Evolutionary conservation across 331 rosid genomes (phyloP).

Genomic region (Phaseolus coccineus): DNA sequence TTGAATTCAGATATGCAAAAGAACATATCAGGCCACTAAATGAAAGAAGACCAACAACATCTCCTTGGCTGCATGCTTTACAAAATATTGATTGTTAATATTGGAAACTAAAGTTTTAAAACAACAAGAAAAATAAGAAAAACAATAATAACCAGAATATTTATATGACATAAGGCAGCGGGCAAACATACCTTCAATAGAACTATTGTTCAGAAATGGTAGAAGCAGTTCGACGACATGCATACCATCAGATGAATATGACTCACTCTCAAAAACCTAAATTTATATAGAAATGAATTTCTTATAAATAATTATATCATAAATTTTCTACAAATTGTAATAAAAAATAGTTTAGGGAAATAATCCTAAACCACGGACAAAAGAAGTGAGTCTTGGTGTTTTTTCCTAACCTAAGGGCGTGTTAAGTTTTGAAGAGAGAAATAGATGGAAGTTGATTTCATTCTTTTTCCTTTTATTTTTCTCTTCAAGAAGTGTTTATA

Average conservation of each 20-base stretch:
- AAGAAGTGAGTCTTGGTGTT: neutral
- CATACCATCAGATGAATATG: conserved; percentile 61
- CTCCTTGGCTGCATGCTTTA: conserved; percentile 77
- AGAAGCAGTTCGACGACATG: conserved; percentile 84
- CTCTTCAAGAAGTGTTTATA: no score
- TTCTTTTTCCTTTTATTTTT: no score
- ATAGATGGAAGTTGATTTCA: no score
- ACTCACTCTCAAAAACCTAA: conserved; percentile 68
- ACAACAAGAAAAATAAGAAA: conserved; percentile 16
- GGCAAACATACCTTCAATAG: conserved; percentile 62
- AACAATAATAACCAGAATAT: conserved; percentile 22
- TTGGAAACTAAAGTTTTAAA: conserved; percentile 35
- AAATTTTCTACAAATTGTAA: conserved; percentile 21
- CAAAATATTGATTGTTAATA: conserved; percentile 38
- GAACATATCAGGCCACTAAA: conserved; percentile 81
- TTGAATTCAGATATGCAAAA: conserved; percentile 75
- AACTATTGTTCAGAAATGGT: conserved; percentile 59
- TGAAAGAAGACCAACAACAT: conserved; percentile 67
- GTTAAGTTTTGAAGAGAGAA: no score
- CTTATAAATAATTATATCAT: conserved; percentile 4
- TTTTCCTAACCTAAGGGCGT: no score
- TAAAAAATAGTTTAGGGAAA: conserved; percentile 14
- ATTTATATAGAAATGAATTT: conserved; percentile 36
- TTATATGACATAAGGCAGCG: conserved; percentile 13
- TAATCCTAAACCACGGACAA: neutral